phyloP scores from a whole-genome alignment of 2,329 filamentous ascomycete species.

The Alternaria infectoria region DNA sequence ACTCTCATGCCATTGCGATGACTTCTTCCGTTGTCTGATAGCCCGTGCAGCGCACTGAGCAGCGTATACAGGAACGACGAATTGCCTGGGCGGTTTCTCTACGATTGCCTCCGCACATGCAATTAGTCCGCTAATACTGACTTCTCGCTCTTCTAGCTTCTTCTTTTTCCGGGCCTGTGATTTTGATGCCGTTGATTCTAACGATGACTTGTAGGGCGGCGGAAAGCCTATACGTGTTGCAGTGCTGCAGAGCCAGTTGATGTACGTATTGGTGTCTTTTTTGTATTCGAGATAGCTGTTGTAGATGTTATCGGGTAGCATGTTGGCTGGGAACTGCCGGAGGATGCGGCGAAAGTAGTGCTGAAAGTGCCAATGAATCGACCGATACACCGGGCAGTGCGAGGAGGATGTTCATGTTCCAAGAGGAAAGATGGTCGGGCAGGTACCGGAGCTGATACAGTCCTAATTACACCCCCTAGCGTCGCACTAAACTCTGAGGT shows the following conservation, averaged over 20 bases:
- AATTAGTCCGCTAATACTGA: not conserved
- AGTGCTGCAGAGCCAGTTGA: not conserved
- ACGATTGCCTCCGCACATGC: not conserved
- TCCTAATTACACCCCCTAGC: not conserved
- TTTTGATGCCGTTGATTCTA: not conserved
- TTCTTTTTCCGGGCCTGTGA: not conserved
- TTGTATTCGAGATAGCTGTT: not conserved
- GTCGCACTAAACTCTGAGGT: not conserved
- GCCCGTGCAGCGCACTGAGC: not conserved
- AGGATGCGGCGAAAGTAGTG: too few relatives aligned
- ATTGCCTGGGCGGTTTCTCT: not conserved
- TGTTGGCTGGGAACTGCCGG: not conserved
- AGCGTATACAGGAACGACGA: not conserved
- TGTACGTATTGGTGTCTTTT: not conserved
- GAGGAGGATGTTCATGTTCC: too few relatives aligned
- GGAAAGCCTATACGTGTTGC: not conserved
- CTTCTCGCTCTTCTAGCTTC: not conserved
- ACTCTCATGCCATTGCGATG: not conserved
- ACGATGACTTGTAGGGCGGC: not conserved
- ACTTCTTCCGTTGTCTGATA: not conserved
- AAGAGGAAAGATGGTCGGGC: too few relatives aligned
- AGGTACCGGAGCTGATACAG: not conserved
- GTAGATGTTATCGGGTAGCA: not conserved
- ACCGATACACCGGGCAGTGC: too few relatives aligned
- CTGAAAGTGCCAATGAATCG: too few relatives aligned